Evolutionary conservation across 352 stramenopile genomes (phyloP).

Genomic region (Phytophthora tubulina): DNA sequence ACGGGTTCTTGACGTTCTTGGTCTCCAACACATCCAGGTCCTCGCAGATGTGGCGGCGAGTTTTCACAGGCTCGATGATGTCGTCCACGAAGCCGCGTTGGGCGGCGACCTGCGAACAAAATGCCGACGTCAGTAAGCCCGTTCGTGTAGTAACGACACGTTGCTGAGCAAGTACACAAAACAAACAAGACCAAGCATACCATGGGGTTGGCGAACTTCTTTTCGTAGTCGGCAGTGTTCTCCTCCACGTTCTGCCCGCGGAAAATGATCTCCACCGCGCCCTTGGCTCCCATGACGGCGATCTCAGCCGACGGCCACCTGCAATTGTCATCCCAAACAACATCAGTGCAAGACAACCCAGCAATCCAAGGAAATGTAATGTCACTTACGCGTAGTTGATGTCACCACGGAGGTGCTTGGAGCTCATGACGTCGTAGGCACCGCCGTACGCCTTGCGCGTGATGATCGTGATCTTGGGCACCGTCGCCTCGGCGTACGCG

Average conservation of each 20-base stretch:
- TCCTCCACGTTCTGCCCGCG: slow-evolving; percentile 95
- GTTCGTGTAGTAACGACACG: slow-evolving; percentile 19
- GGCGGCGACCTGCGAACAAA: slow-evolving; percentile 81
- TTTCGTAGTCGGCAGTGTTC: slow-evolving; percentile 96
- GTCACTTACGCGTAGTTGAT: slow-evolving; percentile 95
- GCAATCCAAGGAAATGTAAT: slow-evolving; percentile 1
- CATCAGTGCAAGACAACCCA: slow-evolving; percentile 25
- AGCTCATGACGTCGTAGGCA: slow-evolving; percentile 99
- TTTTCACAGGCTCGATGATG: slow-evolving; percentile 96
- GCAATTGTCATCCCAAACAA: slow-evolving; percentile 1
- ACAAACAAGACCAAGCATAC: slow-evolving; percentile 41
- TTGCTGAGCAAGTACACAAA: slow-evolving; percentile 6
- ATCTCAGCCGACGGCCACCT: slow-evolving; percentile 85
- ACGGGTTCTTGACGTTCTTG: slow-evolving; percentile 94
- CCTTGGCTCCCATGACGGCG: slow-evolving; percentile 95
- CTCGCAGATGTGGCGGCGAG: slow-evolving; percentile 94
- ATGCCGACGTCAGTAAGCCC: slow-evolving; percentile 14
- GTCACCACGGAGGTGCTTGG: slow-evolving; percentile 97
- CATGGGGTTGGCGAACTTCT: slow-evolving; percentile 97
- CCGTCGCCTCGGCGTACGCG: slow-evolving; percentile 97
- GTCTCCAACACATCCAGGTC: slow-evolving; percentile 95
- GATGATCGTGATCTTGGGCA: slow-evolving; percentile 99
- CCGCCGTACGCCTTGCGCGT: slow-evolving; percentile 98
- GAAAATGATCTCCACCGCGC: slow-evolving; percentile 99
- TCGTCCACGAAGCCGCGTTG: slow-evolving; percentile 98